Conservation (phyloP, 2,329 filamentous ascomycete genomes). For the Aciculosporium take region DNA sequence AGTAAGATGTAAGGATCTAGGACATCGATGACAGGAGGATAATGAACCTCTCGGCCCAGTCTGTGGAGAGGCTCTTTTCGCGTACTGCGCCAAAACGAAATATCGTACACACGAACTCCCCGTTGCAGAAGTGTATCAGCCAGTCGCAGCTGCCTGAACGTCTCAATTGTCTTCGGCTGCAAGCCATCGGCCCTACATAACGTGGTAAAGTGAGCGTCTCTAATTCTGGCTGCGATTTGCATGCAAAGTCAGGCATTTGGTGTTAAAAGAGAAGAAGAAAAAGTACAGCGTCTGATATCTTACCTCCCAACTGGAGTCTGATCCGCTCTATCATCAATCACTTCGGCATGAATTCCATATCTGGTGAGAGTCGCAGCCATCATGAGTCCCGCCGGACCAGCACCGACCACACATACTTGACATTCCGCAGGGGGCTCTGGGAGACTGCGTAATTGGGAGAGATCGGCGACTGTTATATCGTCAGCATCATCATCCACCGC, state of each 20-base stretch:
- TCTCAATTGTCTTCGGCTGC: constrained; percentile 68
- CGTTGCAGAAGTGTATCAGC: constrained; percentile 52
- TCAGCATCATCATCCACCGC: constrained; percentile 13
- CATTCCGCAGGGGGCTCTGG: constrained; percentile 31
- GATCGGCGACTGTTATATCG: constrained; percentile 27
- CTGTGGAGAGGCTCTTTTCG: constrained; percentile 38
- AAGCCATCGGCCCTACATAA: constrained; percentile 48
- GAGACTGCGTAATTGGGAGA: constrained; percentile 34
- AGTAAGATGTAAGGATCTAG: constrained; percentile 43
- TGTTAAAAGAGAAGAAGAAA: not conserved
- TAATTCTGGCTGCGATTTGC: not conserved
- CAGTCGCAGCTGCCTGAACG: constrained; percentile 57
- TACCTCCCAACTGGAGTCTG: constrained; percentile 50
- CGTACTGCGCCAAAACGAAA: constrained; percentile 54
- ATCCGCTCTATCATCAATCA: constrained; percentile 55
- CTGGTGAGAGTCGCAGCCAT: constrained; percentile 42
- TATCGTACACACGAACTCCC: constrained; percentile 59
- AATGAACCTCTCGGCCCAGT: constrained; percentile 52
- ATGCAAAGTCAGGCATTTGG: not conserved
- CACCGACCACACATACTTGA: constrained; percentile 39
- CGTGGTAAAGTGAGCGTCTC: constrained; percentile 5
- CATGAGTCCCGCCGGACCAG: constrained; percentile 43
- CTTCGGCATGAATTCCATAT: constrained; percentile 49
- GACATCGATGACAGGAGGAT: constrained; percentile 46
- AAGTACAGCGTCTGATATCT: not conserved